Evolutionary conservation across 306 rosid genomes (phyloP), one percentile per base, ranked within the genome.

Genomic region (Oemleria cerasiformis): DNA sequence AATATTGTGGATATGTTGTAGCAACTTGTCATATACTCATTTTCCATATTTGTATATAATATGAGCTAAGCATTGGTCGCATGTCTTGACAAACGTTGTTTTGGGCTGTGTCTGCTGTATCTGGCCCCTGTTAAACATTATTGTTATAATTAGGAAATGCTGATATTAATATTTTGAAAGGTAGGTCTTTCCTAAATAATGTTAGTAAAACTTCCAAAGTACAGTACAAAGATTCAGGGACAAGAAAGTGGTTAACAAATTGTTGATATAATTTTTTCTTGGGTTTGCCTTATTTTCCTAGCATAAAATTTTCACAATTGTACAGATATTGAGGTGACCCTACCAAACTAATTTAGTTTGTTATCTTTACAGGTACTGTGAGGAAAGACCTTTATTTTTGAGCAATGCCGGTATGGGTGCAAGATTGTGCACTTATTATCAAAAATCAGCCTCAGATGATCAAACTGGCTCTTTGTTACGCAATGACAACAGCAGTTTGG

Each of bases 351-450:
- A 21, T 74, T 65, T 63, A 42, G 57, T 71, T 49, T 74, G 65
- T 73, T 72, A 43, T 78, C 67, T 73, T 79, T 70, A 51, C 64
- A 94, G 98, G 87, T 93, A 93, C 78, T 91, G 97, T 57, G 98
- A 93, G 87, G 98, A 93, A 86, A 87, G 98, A 73, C 98, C 98
- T 78, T 84, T 93, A 76, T 93, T 93, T 76, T 77, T 91, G 86
- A 83, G 97, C 84, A 93, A 88, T 81, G 85, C 77, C 74, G 98
- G 98, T 70, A 91, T 91, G 98, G 98, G 97, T 75, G 94, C 96
- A 61, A 91, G 94, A 77, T 88, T 93, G 21, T 93, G 98, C 81
- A 91, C 94, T n/a, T 93, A 93, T 77, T 90, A 91, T 79, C 94
- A 88, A 79, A 93, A 93, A 78, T 78, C 82, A 56, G 87, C 91